Conservation (phyloP, 1,139 yeast species). For the Tardiomyces digboiensis region DNA sequence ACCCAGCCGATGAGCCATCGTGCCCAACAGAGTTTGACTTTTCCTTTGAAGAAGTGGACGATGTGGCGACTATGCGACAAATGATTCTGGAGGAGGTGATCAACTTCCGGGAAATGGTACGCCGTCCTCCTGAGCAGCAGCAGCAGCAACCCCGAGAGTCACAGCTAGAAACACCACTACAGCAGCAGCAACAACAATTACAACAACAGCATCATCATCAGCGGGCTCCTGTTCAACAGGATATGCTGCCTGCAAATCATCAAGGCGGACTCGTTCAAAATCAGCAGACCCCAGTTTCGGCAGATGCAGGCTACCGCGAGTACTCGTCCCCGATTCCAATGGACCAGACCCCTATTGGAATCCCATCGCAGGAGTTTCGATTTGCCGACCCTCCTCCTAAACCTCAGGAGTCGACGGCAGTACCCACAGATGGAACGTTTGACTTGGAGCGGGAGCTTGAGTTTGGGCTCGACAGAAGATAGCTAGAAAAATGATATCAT, state of each 20-base stretch:
- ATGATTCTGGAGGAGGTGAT: slow-evolving; percentile 79
- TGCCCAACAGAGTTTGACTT: slow-evolving; percentile 83
- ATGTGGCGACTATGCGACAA: slow-evolving; percentile 62
- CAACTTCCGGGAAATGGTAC: slow-evolving; percentile 41
- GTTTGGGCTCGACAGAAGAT: slow-evolving; percentile 43
- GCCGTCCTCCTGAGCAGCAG: slow-evolving; percentile 6
- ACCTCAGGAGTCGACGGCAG: slow-evolving; percentile 30
- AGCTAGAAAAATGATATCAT: no score
- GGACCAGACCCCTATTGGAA: slow-evolving; percentile 14
- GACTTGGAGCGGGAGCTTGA: slow-evolving; percentile 51
- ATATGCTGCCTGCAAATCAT: no score
- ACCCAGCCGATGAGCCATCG: slow-evolving; percentile 87
- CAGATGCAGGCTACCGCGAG: not conserved
- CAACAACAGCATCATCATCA: slow-evolving; percentile 12
- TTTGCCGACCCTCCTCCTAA: slow-evolving; percentile 34
- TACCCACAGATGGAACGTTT: slow-evolving; percentile 18
- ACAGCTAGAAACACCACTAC: slow-evolving; percentile 14
- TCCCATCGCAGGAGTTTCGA: slow-evolving; percentile 30
- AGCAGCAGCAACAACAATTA: slow-evolving; percentile 13
- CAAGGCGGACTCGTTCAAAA: not conserved
- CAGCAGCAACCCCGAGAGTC: slow-evolving; percentile 14
- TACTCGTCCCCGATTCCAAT: not conserved
- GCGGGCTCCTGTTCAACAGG: slow-evolving; percentile 14
- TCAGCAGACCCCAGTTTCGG: not conserved
- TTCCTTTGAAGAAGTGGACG: slow-evolving; percentile 80